Conservation (phyloP, 345 rosid genomes). For the Camelina hispida region DNA sequence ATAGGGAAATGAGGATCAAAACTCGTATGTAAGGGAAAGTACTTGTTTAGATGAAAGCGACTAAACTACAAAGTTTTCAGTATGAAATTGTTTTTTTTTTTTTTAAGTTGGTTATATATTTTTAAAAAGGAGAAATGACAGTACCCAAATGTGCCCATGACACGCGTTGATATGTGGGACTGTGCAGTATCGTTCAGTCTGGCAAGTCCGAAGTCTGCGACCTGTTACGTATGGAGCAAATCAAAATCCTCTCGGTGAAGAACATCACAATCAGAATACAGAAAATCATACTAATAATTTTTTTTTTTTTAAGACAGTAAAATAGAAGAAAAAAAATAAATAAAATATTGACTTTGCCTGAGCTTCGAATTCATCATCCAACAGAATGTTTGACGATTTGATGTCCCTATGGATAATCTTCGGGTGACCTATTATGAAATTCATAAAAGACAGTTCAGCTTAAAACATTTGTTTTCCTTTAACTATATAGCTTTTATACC, state of each 20-base stretch:
- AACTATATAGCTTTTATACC: not conserved
- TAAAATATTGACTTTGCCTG: slow-evolving; percentile 42
- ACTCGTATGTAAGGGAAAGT: not conserved
- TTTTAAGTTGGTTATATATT: not conserved
- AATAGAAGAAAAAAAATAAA: not conserved
- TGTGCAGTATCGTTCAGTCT: slow-evolving; percentile 74
- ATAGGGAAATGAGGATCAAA: slow-evolving; percentile 12
- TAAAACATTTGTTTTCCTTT: not conserved
- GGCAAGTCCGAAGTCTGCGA: slow-evolving; percentile 98
- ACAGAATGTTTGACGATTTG: slow-evolving; percentile 71
- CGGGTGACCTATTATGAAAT: slow-evolving; percentile 54
- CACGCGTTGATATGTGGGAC: slow-evolving; percentile 94
- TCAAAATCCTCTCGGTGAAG: slow-evolving; percentile 26
- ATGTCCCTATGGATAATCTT: slow-evolving; percentile 80
- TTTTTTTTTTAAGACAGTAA: not conserved
- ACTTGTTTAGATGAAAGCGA: not conserved
- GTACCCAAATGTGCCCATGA: slow-evolving; percentile 98
- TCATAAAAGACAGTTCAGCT: not conserved
- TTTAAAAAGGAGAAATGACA: slow-evolving; percentile 10
- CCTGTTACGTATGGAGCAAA: slow-evolving; percentile 49
- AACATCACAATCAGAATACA: slow-evolving; percentile 23
- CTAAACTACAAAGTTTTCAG: slow-evolving; percentile 7
- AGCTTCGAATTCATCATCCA: slow-evolving; percentile 67
- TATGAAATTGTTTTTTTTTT: not conserved
- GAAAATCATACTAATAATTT: not conserved